Evolutionary conservation across 2,329 filamentous ascomycete species (phyloP).

Genomic region (Epichloe festucae): DNA sequence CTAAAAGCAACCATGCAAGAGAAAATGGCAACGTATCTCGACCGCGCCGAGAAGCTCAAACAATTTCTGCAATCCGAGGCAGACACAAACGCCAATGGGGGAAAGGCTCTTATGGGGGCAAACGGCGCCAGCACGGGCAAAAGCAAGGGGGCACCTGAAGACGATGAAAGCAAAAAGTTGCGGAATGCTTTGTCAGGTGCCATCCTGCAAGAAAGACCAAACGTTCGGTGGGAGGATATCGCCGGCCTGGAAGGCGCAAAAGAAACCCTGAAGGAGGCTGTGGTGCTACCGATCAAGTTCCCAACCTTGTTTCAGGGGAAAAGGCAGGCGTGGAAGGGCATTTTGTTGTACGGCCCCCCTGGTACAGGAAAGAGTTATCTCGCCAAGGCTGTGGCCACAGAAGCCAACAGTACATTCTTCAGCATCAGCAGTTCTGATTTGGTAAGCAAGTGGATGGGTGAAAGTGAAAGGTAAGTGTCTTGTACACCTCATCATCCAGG

Average conservation of each 20-base stretch:
- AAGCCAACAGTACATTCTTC: slow-evolving; percentile 98
- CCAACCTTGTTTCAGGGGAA: slow-evolving; percentile 93
- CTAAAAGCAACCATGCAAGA: slow-evolving; percentile 95
- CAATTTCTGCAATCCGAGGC: slow-evolving; percentile 68
- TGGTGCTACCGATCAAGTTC: slow-evolving; percentile 96
- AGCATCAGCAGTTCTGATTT: slow-evolving; percentile 94
- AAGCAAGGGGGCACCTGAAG: slow-evolving; percentile 52
- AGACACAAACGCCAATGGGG: slow-evolving; percentile 58
- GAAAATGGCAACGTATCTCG: slow-evolving; percentile 95
- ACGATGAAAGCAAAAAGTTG: slow-evolving; percentile 92
- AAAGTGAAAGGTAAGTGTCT: slow-evolving; percentile 69
- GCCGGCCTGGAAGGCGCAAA: slow-evolving; percentile 89
- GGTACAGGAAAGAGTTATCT: slow-evolving; percentile 97
- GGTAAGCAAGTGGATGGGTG: slow-evolving; percentile 99
- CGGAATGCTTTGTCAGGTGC: slow-evolving; percentile 81
- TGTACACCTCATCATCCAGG: background rate
- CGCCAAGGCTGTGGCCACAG: slow-evolving; percentile 93
- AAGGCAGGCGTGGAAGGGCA: slow-evolving; percentile 96
- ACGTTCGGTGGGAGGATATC: slow-evolving; percentile 96
- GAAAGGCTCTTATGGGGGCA: slow-evolving; percentile 49
- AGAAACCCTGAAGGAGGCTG: slow-evolving; percentile 93
- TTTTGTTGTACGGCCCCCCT: slow-evolving; percentile 81
- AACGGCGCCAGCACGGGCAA: slow-evolving; percentile 56
- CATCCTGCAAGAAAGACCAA: slow-evolving; percentile 89
- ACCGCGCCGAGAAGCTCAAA: slow-evolving; percentile 96